Evolutionary conservation across 176 grass and related monocot genomes (phyloP).

Genomic region (Paspalum vaginatum): DNA sequence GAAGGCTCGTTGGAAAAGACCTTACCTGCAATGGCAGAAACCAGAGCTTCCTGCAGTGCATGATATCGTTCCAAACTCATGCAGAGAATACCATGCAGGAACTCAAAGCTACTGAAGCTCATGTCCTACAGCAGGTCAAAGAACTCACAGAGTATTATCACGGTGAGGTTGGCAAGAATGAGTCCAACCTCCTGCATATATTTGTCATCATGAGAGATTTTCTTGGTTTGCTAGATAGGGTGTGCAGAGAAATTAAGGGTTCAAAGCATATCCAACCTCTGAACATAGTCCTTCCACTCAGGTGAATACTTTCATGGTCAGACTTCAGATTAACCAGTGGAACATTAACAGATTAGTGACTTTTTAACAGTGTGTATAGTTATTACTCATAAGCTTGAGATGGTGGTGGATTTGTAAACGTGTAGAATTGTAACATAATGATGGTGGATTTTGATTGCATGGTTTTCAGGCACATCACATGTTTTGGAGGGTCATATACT

Average conservation of each 20-base stretch:
- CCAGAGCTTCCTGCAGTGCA: constrained; percentile 57
- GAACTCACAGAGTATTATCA: constrained; percentile 87
- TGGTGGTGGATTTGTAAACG: background rate
- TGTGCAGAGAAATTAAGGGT: constrained; percentile 61
- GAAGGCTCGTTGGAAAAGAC: constrained; percentile 51
- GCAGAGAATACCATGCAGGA: constrained; percentile 64
- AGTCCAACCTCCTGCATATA: constrained; percentile 70
- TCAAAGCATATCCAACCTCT: constrained; percentile 47
- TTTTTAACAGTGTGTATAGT: constrained; percentile 5
- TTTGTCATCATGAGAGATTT: constrained; percentile 89
- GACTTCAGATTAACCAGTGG: constrained; percentile 24
- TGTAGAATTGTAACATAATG: constrained; percentile 16
- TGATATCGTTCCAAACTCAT: constrained; percentile 58
- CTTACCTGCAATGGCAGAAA: constrained; percentile 38
- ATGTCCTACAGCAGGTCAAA: constrained; percentile 64
- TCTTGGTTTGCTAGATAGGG: constrained; percentile 71
- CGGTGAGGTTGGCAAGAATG: constrained; percentile 78
- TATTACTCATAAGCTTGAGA: constrained; percentile 2
- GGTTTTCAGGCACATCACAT: background rate
- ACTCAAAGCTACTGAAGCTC: constrained; percentile 58
- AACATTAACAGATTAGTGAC: constrained; percentile 30
- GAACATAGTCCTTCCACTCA: constrained; percentile 42
- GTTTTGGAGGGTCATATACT: constrained; percentile 1
- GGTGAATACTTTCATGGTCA: constrained; percentile 38
- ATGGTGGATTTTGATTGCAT: constrained; percentile 8